Evolutionary conservation across 2,329 filamentous ascomycete species (phyloP), one percentile per base, ranked within the genome.

Genomic region (Fusarium penzigii): DNA sequence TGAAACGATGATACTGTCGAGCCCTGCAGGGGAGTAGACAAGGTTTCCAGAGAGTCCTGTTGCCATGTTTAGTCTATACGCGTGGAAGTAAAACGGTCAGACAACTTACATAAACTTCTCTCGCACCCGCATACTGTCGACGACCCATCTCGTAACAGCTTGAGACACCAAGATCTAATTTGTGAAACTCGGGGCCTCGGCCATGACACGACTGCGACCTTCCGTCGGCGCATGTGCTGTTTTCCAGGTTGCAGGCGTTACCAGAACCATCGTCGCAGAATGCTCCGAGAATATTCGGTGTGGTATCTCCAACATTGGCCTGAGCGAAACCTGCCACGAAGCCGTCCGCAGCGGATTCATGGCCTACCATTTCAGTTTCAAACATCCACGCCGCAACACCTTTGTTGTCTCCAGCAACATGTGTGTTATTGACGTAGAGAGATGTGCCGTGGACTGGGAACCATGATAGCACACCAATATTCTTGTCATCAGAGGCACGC

Each of bases 241-340:
- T 92, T 61, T 91, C 82, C 61, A 89, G 85, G 59, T 81, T 86
- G 69, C 90, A 94, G 72, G 81, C 75, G 57, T 84, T 70, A 17
- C 86, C 88, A 7, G 88, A 85, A 4, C 89, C 90, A 67, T 94
- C 92, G 68, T 97, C 92, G 62, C 93, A 97, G 76, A 85, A 96
- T 2, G 92, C 90, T 2, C 92, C 93, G 6, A 90, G 79, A 1
- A 93, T 83, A 63, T 97, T 97, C 2, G 93, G 93, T 2, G 87
- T 90, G 0, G 92, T 96, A 65, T 97, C 93, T 17, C 92, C 93
- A 17, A 96, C 91, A 59, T 88, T 96, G 11, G 92, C 85, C 69
- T 97, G 93, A 1, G 90, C 94, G 70, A 97, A 97, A 5, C 91
- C 93, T 3, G 92, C 92, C 2, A 97, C 89, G 62, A 96, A 96